A percentile compares a stretch with the other conserved stretches of the same genome.
Conservation (phyloP, 2,329 filamentous ascomycete genomes). For the Parascedosporium putredinis region DNA sequence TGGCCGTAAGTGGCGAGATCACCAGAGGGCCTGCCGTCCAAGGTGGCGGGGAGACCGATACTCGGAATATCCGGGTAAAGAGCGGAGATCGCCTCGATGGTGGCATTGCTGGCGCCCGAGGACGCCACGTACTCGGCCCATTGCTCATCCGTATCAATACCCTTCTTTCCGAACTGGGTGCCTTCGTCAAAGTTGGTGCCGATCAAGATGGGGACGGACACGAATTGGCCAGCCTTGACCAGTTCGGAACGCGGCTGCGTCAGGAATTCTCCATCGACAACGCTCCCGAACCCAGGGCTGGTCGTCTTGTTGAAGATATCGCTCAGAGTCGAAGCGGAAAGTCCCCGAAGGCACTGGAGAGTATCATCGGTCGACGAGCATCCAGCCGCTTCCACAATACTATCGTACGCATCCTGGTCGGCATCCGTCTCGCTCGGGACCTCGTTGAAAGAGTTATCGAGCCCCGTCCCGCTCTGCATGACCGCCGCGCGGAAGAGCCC, state of each 20-base stretch:
- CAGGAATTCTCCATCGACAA: too few relatives aligned
- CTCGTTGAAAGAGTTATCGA: conserved; percentile 13
- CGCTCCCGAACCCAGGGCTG: too few relatives aligned
- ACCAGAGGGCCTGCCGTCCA: conserved; percentile 23
- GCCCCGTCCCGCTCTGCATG: conserved; percentile 32
- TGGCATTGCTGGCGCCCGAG: conserved; percentile 14
- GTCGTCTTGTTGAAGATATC: too few relatives aligned
- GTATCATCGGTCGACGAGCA: too few relatives aligned
- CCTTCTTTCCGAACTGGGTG: conserved; percentile 39
- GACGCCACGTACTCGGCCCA: conserved; percentile 31
- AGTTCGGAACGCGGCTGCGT: conserved; percentile 14
- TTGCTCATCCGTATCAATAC: conserved; percentile 44
- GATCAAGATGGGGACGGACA: conserved; percentile 50
- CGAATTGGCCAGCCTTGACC: conserved; percentile 14
- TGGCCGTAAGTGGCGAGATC: conserved; percentile 24
- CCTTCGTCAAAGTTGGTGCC: conserved; percentile 59
- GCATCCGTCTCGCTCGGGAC: too few relatives aligned
- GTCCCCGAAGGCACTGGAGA: too few relatives aligned
- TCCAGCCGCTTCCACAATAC: too few relatives aligned
- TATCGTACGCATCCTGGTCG: too few relatives aligned
- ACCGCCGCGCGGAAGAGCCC: conserved; percentile 43
- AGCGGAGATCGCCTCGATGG: conserved; percentile 24
- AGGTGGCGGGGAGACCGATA: conserved; percentile 35
- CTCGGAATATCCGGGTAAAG: conserved; percentile 40
- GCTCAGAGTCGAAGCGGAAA: too few relatives aligned